Evolutionary conservation across 306 rosid species (phyloP), one percentile per base, ranked within the genome.

Genomic region (Glycine soja): DNA sequence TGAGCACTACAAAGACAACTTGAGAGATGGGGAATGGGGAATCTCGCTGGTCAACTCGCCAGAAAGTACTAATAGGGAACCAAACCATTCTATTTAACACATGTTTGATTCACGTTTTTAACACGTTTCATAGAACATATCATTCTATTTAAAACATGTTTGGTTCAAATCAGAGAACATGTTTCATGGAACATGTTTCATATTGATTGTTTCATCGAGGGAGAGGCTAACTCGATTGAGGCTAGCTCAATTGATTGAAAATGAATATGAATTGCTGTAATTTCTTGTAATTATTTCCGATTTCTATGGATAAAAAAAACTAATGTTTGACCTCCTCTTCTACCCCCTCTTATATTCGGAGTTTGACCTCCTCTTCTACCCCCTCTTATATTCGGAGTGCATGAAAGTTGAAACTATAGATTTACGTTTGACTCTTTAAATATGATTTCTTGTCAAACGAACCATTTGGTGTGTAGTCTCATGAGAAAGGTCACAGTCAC

Each of bases 1-100:
- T 90, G 98, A 82, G 98, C 98, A 34, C 87, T 98, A 30, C 99
- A 95, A 70, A 84, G 86, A 82, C 98, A 95, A 61, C 91, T 93
- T 59, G 86, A 91, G 86, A 90, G 92, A 12, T 93, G 98, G 98
- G 30, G 97, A 98, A 56, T 93, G 88, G 1, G 30, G 30, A 24
- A 95, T 24, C 30, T 24, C 30, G 30, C 30, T 2, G 30, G 30
- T 2, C 30, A 24, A 24, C 30, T 24, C 30, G 2, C 78, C 52
- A 0, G 89, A 77, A 12, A 1, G 74, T 80, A 18, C 7, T 18
- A n/a, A 34, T 30, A 69, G 30, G 59, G 81, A 69, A 75, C 38
- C 84, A 73, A 82, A 69, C 70, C 82, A 62, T 81, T 92, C 94
- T 30, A 65, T 83, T 76, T 91, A 76, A 84, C 73, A 24, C 30